These are phyloP conservation scores for Ceratonia siliqua DNA, from an alignment of 306 rosid genomes.

Conservation along the genomic window DNA sequence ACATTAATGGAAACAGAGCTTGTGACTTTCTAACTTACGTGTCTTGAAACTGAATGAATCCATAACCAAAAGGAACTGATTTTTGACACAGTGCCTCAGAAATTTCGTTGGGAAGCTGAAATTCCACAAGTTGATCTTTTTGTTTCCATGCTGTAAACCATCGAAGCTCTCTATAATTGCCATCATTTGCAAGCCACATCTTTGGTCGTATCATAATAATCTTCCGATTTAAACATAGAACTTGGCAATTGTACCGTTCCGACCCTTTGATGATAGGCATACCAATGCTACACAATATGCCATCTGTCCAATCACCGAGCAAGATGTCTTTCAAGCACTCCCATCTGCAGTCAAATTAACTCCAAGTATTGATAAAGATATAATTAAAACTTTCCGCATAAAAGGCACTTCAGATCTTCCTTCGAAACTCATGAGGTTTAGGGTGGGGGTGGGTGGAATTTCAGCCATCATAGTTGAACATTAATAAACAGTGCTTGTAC, in stretches of 20 bases:
- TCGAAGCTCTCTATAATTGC: constrained; percentile 91
- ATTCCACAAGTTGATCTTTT: constrained; percentile 68
- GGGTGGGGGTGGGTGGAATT: not conserved
- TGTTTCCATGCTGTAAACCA: constrained; percentile 98
- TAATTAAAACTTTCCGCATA: not conserved
- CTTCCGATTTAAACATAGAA: constrained; percentile 71
- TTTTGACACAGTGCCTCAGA: constrained; percentile 67
- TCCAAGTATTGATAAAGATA: not conserved
- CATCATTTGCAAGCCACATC: constrained; percentile 97
- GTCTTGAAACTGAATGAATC: constrained; percentile 81
- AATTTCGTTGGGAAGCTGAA: constrained; percentile 72
- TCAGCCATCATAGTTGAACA: not conserved
- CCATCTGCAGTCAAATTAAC: constrained; percentile 66
- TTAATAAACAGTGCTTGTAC: not conserved
- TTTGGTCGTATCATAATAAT: constrained; percentile 88
- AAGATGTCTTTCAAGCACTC: constrained; percentile 82
- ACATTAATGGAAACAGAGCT: constrained; percentile 16
- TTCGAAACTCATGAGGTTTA: not conserved
- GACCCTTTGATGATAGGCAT: constrained; percentile 87
- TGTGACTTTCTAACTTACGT: constrained; percentile 62
- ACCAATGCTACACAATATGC: constrained; percentile 87
- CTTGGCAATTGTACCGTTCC: constrained; percentile 92
- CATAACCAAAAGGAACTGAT: constrained; percentile 87
- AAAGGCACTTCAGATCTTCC: not conserved
- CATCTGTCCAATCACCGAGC: constrained; percentile 88